Conservation (phyloP, 164 flowering plant species). For the Vitis amurensis region DNA sequence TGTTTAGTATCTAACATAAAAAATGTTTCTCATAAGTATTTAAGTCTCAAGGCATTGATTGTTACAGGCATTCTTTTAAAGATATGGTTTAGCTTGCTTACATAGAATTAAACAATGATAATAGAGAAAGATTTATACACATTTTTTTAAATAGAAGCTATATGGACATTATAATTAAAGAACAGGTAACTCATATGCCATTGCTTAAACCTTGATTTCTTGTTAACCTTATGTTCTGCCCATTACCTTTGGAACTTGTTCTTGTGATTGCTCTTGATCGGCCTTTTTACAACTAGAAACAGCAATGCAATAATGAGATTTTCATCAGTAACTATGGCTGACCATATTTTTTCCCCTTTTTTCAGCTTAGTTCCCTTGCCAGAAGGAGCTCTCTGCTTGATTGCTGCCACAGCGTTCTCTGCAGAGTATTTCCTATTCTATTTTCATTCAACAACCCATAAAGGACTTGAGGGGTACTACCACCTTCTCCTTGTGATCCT, state of each 20-base stretch:
- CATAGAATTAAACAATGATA: not conserved
- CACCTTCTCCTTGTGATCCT: slow-evolving; percentile 87
- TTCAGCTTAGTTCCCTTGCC: slow-evolving; percentile 70
- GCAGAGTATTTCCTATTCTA: slow-evolving; percentile 87
- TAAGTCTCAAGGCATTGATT: not conserved
- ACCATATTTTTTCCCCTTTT: not conserved
- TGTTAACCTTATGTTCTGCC: no score
- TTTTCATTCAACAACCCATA: slow-evolving; percentile 90
- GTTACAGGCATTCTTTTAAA: not conserved
- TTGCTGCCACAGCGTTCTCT: slow-evolving; percentile 78
- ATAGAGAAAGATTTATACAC: not conserved
- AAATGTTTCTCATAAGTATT: no score
- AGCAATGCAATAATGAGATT: not conserved
- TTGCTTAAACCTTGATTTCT: no score
- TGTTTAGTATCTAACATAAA: no score
- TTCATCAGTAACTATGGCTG: not conserved
- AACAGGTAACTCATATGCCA: no score
- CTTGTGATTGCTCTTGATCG: not conserved
- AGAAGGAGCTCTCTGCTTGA: slow-evolving; percentile 81
- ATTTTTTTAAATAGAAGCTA: not conserved
- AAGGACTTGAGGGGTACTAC: slow-evolving; percentile 96
- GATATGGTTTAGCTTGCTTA: not conserved
- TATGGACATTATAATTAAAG: not conserved
- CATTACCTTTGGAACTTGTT: no score
- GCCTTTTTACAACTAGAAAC: not conserved